Evolutionary conservation across 495 filamentous ascomycete species (phyloP), one percentile per base, ranked within the genome.

Genomic region (Durotheca rogersii): DNA sequence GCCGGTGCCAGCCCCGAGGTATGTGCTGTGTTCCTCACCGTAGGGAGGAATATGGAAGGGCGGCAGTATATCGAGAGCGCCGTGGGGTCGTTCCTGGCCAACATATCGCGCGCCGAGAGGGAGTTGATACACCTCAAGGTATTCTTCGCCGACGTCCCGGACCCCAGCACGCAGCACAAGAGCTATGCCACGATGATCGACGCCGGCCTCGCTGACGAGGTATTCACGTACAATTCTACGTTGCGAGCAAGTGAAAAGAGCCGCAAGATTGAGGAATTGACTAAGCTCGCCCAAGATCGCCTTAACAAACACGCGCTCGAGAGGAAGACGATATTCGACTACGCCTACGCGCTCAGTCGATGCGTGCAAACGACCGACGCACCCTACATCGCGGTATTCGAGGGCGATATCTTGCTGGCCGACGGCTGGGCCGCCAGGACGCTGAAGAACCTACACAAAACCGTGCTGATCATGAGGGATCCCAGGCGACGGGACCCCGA

Each of bases 321-420:
- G 47, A 58, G 59, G 44, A 70, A 70, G 49, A 64, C 62, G 4
- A 49, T 70, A 17, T 60, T 66, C 48, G 74, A 77, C 46, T 79
- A 77, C 30, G 52, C 69, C 10, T 76, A 77, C 53, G 65, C 67
- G 1, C 36, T 77, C 5, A 56, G 68, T 32, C 61, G 49, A 14
- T 79, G 74, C 46, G 44, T 68, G 16, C 17, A 63, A 7, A 69
- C 68, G 2, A 68, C 65, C 9, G 44, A 61, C 6, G 68, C 72
- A 11, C 66, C 70, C 2, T 77, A 75, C 41, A 71, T 73, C 12
- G 67, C 65, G 0, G 64, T 79, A 6, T 80, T 77, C 32, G 75
- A 77, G 59, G 74, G 73, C 45, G 71, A 76, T 41, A 71, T 79
- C 17, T 63, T 77, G 1, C 61, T 75, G 3, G 73, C 73, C 0